Base-by-base conservation (phyloP, 257 asterid species). In the Nicotiana knightiana region DNA sequence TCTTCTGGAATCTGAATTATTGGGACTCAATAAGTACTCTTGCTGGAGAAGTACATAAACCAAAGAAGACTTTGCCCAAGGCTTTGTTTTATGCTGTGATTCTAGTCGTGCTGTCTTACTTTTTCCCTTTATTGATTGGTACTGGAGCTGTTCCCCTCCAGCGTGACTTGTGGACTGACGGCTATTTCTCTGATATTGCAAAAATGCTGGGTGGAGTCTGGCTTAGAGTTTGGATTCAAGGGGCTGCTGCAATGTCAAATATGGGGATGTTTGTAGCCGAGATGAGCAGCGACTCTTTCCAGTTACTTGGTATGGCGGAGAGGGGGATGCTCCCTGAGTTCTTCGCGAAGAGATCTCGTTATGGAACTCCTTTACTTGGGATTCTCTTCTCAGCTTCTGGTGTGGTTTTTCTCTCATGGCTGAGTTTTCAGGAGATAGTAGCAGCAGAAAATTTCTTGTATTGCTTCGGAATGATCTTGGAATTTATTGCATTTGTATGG, bases 381-480 rank as follows among this genome's bases (percentile, higher is more conserved):
- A 75, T 75, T 61, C 80, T 75, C 63, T 51, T 75, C 62, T 75
- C 46, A 75, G 80, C 80, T 51, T 26, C 46, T 75, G 80, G 80
- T 51, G 63, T 75, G 28, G 28, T 75, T 75, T 75, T 75, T 16
- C 80, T 75, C 16, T 75, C 80, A 6, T 75, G 80, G 63, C 43
- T 75, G 46, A 75, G 80, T 43, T 75, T 75, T 75, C 80, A 75
- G 35, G 46, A 75, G 80, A 75, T 75, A 75, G 80, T 75, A 75
- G 80, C 80, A 48, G 80, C 80, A 51, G 80, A 75, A 51, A 75
- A 75, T 75, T 75, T 75, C 63, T 75, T 75, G 80, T 75, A 75
- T 75, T 75, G 80, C 80, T 51, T 75, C 3, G 80, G 80, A 55
- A 51, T 75, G 80, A 75, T 75, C 63, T 51, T 75, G 80, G 80